These are phyloP conservation scores for Xerocomellus chrysenteron DNA, from an alignment of 768 basidiomycete species.

Conservation along the genomic window DNA sequence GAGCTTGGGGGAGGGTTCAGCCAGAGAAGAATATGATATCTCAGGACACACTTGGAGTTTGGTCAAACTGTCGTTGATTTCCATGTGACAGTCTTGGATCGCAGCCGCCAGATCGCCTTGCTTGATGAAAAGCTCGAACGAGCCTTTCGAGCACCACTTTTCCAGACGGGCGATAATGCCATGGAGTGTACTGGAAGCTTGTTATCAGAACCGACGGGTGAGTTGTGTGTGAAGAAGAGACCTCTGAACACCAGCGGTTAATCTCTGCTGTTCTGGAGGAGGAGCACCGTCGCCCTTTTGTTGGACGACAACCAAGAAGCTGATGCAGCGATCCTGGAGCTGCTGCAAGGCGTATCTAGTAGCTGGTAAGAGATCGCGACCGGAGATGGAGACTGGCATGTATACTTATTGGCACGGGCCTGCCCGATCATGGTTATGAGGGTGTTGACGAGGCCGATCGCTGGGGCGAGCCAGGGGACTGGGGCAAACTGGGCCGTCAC, in stretches of 20 bases:
- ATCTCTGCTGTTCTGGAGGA: conserved; percentile 31
- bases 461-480: conserved; percentile 46
- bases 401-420: conserved; percentile 48
- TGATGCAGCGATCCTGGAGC: conserved; percentile 47
- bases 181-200: conserved; percentile 27
- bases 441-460: conserved; percentile 40
- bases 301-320: conserved; percentile 39
- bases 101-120: conserved; percentile 44
- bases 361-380: conserved; percentile 1
- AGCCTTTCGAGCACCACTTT: conserved; percentile 42
- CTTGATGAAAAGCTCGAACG: conserved; percentile 43
- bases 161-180: conserved; percentile 42
- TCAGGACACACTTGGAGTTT: conserved; percentile 43
- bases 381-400: neutral
- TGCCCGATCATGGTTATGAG: conserved; percentile 49
- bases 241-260: conserved; percentile 35
- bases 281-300: conserved; percentile 32
- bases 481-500: conserved; percentile 47
- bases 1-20: conserved; percentile 34
- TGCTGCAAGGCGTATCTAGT: conserved; percentile 43
- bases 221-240: conserved; percentile 7
- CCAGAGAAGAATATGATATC: neutral
- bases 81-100: conserved; percentile 45
- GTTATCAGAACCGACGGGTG: conserved; percentile 8
- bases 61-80: conserved; percentile 45